Evolutionary conservation across 2,329 filamentous ascomycete species (phyloP).

Genomic region (Hysterium pulicare): DNA sequence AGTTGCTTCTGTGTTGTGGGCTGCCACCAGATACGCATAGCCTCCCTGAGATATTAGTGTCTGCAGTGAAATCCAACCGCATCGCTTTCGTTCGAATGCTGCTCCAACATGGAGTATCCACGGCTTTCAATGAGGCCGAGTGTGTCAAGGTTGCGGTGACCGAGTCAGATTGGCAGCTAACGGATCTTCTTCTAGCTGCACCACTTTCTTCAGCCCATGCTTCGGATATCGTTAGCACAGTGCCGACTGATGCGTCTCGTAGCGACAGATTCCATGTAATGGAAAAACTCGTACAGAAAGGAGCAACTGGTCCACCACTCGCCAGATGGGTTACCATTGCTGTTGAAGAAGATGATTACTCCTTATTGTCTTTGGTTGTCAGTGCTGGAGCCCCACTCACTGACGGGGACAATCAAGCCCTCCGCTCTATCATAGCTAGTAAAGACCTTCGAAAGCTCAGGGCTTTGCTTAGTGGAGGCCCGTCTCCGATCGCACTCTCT

Average conservation of each 20-base stretch:
- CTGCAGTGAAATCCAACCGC: conserved; percentile 25
- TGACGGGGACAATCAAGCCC: conserved; percentile 15
- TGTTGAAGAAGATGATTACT: conserved; percentile 26
- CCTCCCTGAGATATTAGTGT: conserved; percentile 27
- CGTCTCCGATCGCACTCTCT: conserved; percentile 19
- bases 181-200: conserved; percentile 22
- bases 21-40: conserved; percentile 23
- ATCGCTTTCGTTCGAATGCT: conserved; percentile 28
- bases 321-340: conserved; percentile 24
- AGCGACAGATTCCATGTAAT: conserved; percentile 25
- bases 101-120: conserved; percentile 28
- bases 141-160: conserved; percentile 24
- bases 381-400: conserved; percentile 23
- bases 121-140: conserved; percentile 26
- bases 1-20: conserved; percentile 33
- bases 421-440: conserved; percentile 20
- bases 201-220: conserved; percentile 24
- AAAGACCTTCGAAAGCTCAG: conserved; percentile 21
- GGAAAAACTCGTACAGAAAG: conserved; percentile 22
- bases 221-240: conserved; percentile 20
- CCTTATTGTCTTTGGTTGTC: conserved; percentile 27
- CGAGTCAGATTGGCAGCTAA: conserved; percentile 27
- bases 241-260: conserved; percentile 18
- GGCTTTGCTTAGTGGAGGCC: conserved; percentile 19
- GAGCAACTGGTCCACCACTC: conserved; percentile 25